A percentile compares a stretch with the other conserved stretches of the same genome.
Evolutionary conservation across 306 rosid genomes (phyloP).

Genomic region (Mimosa pudica): DNA sequence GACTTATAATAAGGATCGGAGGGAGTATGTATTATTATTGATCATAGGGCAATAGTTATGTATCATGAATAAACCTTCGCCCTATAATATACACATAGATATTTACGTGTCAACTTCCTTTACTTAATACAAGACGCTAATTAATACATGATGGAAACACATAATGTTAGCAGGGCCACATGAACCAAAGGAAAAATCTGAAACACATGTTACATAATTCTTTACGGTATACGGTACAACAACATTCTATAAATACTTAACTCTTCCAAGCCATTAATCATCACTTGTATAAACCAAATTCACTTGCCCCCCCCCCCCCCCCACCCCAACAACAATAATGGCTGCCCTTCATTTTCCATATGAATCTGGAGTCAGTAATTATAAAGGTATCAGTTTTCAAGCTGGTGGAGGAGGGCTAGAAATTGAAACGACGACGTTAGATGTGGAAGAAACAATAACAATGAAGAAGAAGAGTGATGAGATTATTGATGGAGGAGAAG

Average conservation of each 20-base stretch:
- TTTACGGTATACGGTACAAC: background rate
- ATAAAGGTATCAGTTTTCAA: background rate
- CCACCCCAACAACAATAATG: background rate
- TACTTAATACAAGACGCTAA: too few relatives aligned
- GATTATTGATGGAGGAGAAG: background rate
- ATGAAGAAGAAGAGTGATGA: background rate
- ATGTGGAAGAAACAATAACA: slow-evolving; percentile 5
- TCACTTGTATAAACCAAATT: background rate
- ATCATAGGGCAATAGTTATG: too few relatives aligned
- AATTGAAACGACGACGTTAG: slow-evolving; percentile 8
- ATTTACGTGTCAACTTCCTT: too few relatives aligned
- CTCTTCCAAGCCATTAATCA: background rate
- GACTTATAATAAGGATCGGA: too few relatives aligned
- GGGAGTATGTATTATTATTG: too few relatives aligned
- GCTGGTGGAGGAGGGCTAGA: background rate
- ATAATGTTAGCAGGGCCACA: background rate
- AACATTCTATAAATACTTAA: background rate
- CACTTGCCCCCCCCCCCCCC: too few relatives aligned
- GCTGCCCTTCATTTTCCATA: background rate
- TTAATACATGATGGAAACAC: background rate
- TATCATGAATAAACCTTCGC: too few relatives aligned
- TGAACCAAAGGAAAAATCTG: background rate
- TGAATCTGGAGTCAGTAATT: background rate
- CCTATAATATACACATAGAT: too few relatives aligned
- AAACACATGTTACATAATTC: background rate